Conservation (phyloP, 2,329 filamentous ascomycete genomes). For the Epichloe gansuensis region DNA sequence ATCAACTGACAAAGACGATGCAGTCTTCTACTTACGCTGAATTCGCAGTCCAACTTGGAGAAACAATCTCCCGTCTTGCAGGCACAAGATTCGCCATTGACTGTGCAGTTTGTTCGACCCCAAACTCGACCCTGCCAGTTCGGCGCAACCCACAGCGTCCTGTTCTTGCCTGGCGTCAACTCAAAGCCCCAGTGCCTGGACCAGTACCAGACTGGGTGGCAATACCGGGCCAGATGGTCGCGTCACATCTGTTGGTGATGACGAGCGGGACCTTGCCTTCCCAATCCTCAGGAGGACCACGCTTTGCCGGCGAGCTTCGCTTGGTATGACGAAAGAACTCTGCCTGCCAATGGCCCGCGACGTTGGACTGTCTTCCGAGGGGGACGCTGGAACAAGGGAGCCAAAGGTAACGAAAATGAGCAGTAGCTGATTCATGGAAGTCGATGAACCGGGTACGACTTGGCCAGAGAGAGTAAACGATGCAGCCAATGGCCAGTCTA, state of each 20-base stretch:
- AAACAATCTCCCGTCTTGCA: constrained; percentile 70
- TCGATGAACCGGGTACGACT: neutral
- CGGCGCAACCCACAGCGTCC: constrained; percentile 50
- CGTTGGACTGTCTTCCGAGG: constrained; percentile 8
- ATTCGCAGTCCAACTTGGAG: constrained; percentile 54
- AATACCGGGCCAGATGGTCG: constrained; percentile 66
- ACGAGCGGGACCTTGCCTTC: constrained; percentile 44
- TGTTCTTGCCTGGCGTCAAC: constrained; percentile 45
- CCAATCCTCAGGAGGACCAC: constrained; percentile 20
- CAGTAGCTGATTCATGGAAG: constrained; percentile 13
- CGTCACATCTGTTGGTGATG: constrained; percentile 59
- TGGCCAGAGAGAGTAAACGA: neutral
- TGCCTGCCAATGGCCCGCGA: constrained; percentile 14
- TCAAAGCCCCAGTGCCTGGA: constrained; percentile 58
- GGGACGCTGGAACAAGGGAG: constrained; percentile 9
- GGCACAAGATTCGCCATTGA: constrained; percentile 53
- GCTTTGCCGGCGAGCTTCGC: constrained; percentile 14
- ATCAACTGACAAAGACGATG: neutral
- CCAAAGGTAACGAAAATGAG: constrained; percentile 12
- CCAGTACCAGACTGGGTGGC: constrained; percentile 60
- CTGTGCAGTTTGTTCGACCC: constrained; percentile 75
- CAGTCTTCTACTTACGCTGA: constrained; percentile 40
- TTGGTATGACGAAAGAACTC: constrained; percentile 16
- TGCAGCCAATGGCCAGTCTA: neutral
- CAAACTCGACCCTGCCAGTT: constrained; percentile 76